These are phyloP conservation scores for Calendula officinalis DNA, from an alignment of 129 eudicot genomes.

Conservation along the genomic window DNA sequence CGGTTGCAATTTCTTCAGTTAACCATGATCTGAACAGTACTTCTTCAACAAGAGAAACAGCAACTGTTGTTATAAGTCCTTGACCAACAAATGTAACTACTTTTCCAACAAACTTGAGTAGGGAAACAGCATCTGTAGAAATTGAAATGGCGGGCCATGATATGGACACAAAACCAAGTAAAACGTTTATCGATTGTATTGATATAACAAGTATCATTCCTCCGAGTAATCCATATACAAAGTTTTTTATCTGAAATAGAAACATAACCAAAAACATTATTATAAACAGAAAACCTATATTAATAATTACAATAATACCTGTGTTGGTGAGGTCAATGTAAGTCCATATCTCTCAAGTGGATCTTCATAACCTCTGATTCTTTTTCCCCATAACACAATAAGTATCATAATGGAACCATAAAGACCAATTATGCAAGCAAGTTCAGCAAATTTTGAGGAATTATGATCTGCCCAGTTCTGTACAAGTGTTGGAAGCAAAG, in stretches of 20 bases:
- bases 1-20: conserved; percentile 70
- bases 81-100: conserved; percentile 39
- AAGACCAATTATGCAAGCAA: conserved; percentile 77
- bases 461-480: conserved; percentile 65
- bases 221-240: conserved; percentile 58
- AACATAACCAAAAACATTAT: not conserved
- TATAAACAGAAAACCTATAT: no score
- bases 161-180: conserved; percentile 54
- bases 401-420: conserved; percentile 55
- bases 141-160: conserved; percentile 49
- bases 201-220: conserved; percentile 58
- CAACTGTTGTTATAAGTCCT: conserved; percentile 63
- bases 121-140: conserved; percentile 38
- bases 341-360: conserved; percentile 76
- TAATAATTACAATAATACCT: conserved; percentile 41
- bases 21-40: conserved; percentile 89
- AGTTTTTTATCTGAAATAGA: conserved; percentile 50
- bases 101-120: conserved; percentile 43
- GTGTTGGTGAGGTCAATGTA: conserved; percentile 47
- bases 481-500: conserved; percentile 79
- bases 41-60: conserved; percentile 71
- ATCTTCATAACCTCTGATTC: conserved; percentile 71
- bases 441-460: conserved; percentile 57
- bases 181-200: conserved; percentile 50
- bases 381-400: conserved; percentile 78